Percentiles rank a stretch among this genome's conserved stretches.
phyloP scores from a whole-genome alignment of 228 moss, liverwort and hornwort genomes.

The Sphagnum fallax region DNA sequence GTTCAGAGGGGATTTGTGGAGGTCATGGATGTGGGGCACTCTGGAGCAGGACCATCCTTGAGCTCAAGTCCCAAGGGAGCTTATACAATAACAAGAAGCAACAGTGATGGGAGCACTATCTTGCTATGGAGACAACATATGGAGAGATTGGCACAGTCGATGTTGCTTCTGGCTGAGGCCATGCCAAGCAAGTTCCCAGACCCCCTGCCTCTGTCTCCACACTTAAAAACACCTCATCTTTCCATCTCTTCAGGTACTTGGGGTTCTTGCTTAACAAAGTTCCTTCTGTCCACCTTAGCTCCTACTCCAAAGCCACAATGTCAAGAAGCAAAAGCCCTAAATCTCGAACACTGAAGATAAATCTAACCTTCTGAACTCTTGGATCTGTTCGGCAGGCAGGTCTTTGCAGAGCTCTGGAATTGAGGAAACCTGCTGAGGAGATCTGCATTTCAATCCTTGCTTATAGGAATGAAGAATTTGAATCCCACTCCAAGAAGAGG shows the following conservation, averaged over 20 bases:
- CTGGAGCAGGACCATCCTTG: too few species aligned
- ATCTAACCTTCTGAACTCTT: too few species aligned
- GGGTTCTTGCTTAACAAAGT: not conserved
- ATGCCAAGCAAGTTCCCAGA: slow-evolving; percentile 51
- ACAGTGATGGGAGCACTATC: slow-evolving; percentile 34
- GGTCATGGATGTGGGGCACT: too few species aligned
- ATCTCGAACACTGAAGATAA: too few species aligned
- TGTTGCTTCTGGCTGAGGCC: slow-evolving; percentile 42
- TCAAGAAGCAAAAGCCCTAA: too few species aligned
- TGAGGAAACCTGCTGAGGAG: slow-evolving; percentile 52
- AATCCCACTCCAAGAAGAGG: too few species aligned
- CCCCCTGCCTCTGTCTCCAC: slow-evolving; percentile 1
- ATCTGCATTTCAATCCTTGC: slow-evolving; percentile 55
- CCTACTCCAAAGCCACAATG: too few species aligned
- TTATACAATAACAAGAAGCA: slow-evolving; percentile 75
- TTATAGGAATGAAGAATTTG: slow-evolving; percentile 6
- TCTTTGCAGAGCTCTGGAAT: slow-evolving; percentile 38
- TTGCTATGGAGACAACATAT: slow-evolving; percentile 69
- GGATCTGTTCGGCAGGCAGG: slow-evolving; percentile 14
- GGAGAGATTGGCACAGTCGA: slow-evolving; percentile 56
- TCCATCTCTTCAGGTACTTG: slow-evolving; percentile 15
- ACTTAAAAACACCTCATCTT: too few species aligned
- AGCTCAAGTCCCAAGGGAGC: slow-evolving; percentile 21
- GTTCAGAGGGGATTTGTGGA: too few species aligned
- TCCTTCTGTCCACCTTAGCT: slow-evolving; percentile 10